Conservation (phyloP, 2,329 filamentous ascomycete species). For the Colletotrichum sojae region DNA sequence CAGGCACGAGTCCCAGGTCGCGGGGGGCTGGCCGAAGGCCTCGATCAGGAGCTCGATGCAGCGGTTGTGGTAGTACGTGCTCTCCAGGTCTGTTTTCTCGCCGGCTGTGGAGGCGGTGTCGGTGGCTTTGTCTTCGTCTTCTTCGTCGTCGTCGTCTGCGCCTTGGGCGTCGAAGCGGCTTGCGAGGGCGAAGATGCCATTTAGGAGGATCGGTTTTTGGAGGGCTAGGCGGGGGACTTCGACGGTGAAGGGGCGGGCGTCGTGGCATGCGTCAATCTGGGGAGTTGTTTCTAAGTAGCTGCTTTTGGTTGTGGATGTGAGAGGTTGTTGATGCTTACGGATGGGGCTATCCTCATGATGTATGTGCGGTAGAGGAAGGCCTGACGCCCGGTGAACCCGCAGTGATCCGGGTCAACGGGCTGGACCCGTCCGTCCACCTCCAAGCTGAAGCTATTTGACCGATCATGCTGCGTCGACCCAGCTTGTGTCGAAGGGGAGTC, state of each 20-base stretch:
- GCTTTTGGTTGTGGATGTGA: background rate
- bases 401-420: slow-evolving; percentile 5
- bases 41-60: slow-evolving; percentile 62
- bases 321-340: slow-evolving; percentile 1
- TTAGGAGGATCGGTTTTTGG: slow-evolving; percentile 60
- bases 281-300: background rate
- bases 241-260: slow-evolving; percentile 55
- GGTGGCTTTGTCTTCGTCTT: slow-evolving; percentile 47
- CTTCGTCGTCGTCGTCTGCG: slow-evolving; percentile 48
- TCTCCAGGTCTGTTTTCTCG: slow-evolving; percentile 53
- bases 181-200: slow-evolving; percentile 62
- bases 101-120: slow-evolving; percentile 39
- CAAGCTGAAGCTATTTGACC: slow-evolving; percentile 3
- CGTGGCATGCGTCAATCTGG: slow-evolving; percentile 39
- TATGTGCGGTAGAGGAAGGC: slow-evolving; percentile 35
- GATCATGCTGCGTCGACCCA: slow-evolving; percentile 4
- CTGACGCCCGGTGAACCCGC: slow-evolving; percentile 29
- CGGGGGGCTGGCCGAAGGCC: slow-evolving; percentile 57
- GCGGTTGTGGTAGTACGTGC: slow-evolving; percentile 59
- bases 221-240: slow-evolving; percentile 62
- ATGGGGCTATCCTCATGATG: slow-evolving; percentile 32
- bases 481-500: slow-evolving; percentile 24
- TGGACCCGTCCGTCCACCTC: background rate
- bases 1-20: slow-evolving; percentile 61
- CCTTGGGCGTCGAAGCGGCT: slow-evolving; percentile 60